Conservation (phyloP, 805 yeast genomes). For the Schizosaccharomyces octosporus region DNA sequence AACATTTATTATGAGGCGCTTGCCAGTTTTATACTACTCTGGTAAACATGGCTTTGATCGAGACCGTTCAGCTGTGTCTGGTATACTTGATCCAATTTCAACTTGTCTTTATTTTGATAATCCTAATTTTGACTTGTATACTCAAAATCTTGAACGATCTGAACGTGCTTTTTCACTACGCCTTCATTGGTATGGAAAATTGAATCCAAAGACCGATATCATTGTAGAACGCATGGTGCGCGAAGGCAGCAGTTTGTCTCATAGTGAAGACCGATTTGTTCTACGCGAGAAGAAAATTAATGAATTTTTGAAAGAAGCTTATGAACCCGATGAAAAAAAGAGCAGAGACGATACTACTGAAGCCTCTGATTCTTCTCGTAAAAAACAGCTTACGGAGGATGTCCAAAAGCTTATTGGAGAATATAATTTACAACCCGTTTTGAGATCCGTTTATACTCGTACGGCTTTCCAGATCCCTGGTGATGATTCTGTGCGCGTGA, state of each 20-base stretch:
- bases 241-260: conserved; percentile 11
- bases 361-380: conserved; percentile 23
- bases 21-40: conserved; percentile 64
- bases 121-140: conserved; percentile 57
- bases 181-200: conserved; percentile 74
- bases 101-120: conserved; percentile 78
- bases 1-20: conserved; percentile 76
- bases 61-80: conserved; percentile 10
- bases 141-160: conserved; percentile 36
- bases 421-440: conserved; percentile 53
- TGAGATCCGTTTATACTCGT: conserved; percentile 69
- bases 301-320: conserved; percentile 36
- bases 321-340: conserved; percentile 25
- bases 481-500: conserved; percentile 73
- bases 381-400: conserved; percentile 28
- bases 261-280: conserved; percentile 31
- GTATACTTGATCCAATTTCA: conserved; percentile 45
- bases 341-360: conserved; percentile 27
- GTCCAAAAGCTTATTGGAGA: conserved; percentile 39
- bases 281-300: conserved; percentile 65
- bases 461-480: conserved; percentile 97
- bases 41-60: conserved; percentile 15
- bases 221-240: conserved; percentile 57
- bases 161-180: conserved; percentile 42
- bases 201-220: conserved; percentile 52